Evolutionary conservation across 78 protist species (phyloP).

Genomic region (Planoprotostelium fungivorum): DNA sequence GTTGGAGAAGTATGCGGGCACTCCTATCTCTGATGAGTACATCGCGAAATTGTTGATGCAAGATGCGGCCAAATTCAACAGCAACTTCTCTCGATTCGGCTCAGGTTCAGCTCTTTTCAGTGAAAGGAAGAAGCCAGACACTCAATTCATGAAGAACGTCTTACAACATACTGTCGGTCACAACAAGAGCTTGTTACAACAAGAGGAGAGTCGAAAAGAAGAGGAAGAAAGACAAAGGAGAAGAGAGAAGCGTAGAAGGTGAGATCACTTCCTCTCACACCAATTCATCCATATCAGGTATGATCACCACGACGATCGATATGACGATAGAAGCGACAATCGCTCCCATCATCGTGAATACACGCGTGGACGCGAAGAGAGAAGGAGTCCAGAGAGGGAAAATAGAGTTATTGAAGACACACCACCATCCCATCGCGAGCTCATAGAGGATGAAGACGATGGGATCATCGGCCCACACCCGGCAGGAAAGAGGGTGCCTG

Average conservation of each 20-base stretch:
- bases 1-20: too few relatives aligned
- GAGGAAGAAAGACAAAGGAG: background rate
- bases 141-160: background rate
- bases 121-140: background rate
- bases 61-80: background rate
- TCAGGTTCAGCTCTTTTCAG: background rate
- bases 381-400: too few relatives aligned
- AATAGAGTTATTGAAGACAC: too few relatives aligned
- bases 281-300: background rate
- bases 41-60: background rate
- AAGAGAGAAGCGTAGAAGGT: background rate
- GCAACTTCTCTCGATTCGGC: background rate
- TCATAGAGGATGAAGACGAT: background rate
- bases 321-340: too few relatives aligned
- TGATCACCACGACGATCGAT: too few relatives aligned
- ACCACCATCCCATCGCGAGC: too few relatives aligned
- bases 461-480: background rate
- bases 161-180: background rate
- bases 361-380: too few relatives aligned
- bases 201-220: too few relatives aligned
- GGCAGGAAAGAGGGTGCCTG: background rate
- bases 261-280: background rate
- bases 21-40: background rate
- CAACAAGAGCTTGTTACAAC: background rate
- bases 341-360: too few relatives aligned